phyloP scores from a whole-genome alignment of 768 basidiomycete genomes.

The Austroboletus festivus region DNA sequence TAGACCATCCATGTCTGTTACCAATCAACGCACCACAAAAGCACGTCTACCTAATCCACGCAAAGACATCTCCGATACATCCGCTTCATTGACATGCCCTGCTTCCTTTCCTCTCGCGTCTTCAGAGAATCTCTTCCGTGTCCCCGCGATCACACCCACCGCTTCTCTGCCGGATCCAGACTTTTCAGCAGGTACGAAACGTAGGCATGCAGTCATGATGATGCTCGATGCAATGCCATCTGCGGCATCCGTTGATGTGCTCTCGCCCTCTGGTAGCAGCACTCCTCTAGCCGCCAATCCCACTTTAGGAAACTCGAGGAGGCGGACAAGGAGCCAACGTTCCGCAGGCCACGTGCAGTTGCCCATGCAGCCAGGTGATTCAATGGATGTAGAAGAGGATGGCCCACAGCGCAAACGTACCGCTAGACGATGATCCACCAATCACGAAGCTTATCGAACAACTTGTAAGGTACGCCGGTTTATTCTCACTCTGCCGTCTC shows the following conservation, averaged over 20 bases:
- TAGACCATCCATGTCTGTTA: constrained; percentile 11
- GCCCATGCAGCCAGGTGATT: constrained; percentile 42
- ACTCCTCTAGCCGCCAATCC: constrained; percentile 21
- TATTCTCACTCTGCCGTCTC: background rate
- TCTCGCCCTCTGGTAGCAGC: constrained; percentile 36
- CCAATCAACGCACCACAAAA: constrained; percentile 28
- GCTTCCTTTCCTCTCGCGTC: constrained; percentile 23
- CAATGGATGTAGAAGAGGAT: constrained; percentile 79
- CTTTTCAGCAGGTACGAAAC: constrained; percentile 59
- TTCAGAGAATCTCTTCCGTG: constrained; percentile 31
- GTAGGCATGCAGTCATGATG: constrained; percentile 78
- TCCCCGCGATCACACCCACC: constrained; percentile 19
- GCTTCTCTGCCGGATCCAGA: constrained; percentile 34
- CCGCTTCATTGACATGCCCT: constrained; percentile 14
- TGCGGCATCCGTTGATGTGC: constrained; percentile 36
- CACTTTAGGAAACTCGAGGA: constrained; percentile 36
- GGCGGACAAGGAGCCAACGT: constrained; percentile 56
- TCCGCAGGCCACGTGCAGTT: constrained; percentile 37
- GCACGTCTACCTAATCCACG: constrained; percentile 26
- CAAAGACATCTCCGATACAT: constrained; percentile 26
- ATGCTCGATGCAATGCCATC: constrained; percentile 57
- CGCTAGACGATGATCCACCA: constrained; percentile 49
- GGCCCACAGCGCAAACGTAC: constrained; percentile 73
- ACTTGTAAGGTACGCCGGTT: background rate
- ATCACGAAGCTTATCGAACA: too few species aligned